A percentile compares a stretch with the other conserved stretches of the same genome.
These are phyloP conservation scores for Arxiozyma bovina DNA, from an alignment of 1,139 yeast species.

Conservation along the genomic window DNA sequence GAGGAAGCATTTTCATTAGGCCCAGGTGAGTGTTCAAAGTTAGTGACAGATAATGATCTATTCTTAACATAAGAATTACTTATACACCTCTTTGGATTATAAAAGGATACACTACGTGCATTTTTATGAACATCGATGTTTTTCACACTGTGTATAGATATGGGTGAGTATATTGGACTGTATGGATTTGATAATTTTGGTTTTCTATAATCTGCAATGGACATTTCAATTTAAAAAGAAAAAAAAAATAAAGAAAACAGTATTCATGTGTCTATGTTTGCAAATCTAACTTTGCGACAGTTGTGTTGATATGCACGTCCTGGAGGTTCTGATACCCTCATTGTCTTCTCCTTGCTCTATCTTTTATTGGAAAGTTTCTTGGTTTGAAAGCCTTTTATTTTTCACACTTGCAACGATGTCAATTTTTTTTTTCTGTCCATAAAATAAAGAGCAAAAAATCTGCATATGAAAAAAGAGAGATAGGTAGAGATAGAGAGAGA, in stretches of 20 bases:
- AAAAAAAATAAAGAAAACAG: too few relatives aligned
- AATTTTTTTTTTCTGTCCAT: background rate
- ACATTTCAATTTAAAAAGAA: conserved; percentile 8
- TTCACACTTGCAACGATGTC: background rate
- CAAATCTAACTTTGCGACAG: background rate
- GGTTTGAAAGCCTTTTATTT: background rate
- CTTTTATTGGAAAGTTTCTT: background rate
- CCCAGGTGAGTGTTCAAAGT: background rate
- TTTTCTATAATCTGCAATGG: conserved; percentile 12
- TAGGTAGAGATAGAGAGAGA: background rate
- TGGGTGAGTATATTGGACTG: conserved; percentile 13
- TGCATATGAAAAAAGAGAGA: background rate
- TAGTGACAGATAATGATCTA: background rate
- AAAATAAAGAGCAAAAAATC: background rate
- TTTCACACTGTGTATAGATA: conserved; percentile 14
- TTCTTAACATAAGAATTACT: conserved; percentile 3
- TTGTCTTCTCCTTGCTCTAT: background rate
- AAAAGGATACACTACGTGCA: conserved; percentile 8
- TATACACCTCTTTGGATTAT: conserved; percentile 14
- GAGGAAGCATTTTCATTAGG: background rate
- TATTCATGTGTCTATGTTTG: too few relatives aligned
- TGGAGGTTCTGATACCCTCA: background rate
- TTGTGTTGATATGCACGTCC: background rate
- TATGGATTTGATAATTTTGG: conserved; percentile 11
- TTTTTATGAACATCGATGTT: conserved; percentile 4